These are phyloP conservation scores for Agrostemma githago DNA, from an alignment of 148 eudicot genomes.

Conservation along the genomic window DNA sequence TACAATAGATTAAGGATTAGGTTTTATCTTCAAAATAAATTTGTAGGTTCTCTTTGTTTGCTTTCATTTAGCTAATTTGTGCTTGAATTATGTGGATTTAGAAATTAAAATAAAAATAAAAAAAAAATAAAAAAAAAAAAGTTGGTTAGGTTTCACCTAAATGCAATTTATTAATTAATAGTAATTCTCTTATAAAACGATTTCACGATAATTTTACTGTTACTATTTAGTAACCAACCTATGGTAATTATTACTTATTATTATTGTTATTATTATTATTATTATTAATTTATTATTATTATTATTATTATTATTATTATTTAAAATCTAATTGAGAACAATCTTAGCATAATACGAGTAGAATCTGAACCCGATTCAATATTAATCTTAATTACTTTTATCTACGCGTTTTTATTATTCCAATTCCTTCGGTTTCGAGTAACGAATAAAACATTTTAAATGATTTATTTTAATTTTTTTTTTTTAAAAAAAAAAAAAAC, in stretches of 20 bases:
- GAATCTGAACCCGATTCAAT: neutral
- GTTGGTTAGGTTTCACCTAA: neutral
- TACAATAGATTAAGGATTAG: constrained; percentile 7
- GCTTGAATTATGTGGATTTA: neutral
- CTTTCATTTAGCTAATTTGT: neutral
- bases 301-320: no score
- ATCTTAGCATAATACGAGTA: neutral
- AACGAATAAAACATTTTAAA: neutral
- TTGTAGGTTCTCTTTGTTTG: neutral
- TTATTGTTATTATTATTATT: no score
- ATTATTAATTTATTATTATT: no score
- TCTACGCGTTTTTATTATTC: neutral
- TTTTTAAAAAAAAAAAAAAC: neutral
- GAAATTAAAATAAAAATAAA: no score
- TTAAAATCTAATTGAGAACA: no score
- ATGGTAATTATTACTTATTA: no score
- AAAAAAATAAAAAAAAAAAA: neutral
- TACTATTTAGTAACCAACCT: no score
- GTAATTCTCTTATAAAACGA: no score
- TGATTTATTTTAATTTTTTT: no score
- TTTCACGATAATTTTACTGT: no score
- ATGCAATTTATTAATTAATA: no score
- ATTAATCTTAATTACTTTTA: neutral
- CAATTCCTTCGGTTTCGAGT: neutral
- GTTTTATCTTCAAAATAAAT: neutral